Percentiles rank a stretch among this genome's conserved stretches.
Conservation (phyloP, 805 yeast genomes). For the Candida tallmaniae region DNA sequence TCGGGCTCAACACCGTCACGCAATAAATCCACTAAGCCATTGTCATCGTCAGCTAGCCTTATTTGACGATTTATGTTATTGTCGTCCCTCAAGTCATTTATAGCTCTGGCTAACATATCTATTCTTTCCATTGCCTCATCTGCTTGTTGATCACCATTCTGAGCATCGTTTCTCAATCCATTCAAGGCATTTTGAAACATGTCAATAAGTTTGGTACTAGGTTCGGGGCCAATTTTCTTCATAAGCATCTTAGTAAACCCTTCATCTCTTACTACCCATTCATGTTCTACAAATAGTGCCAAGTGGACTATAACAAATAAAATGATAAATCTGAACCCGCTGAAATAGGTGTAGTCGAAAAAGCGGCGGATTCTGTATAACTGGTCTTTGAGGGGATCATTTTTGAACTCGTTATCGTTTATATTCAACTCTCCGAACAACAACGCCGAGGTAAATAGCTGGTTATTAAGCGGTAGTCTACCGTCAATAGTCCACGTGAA, state of each 20-base stretch:
- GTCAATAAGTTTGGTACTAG: slow-evolving; percentile 36
- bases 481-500: slow-evolving; percentile 57
- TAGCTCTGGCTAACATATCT: slow-evolving; percentile 23
- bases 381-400: slow-evolving; percentile 8
- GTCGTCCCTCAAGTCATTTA: slow-evolving; percentile 16
- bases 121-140: slow-evolving; percentile 20
- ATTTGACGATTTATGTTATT: slow-evolving; percentile 1
- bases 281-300: slow-evolving; percentile 56
- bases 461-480: slow-evolving; percentile 34
- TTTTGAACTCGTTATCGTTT: slow-evolving; percentile 5
- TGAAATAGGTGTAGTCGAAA: slow-evolving; percentile 28
- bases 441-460: slow-evolving; percentile 26
- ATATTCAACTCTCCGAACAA: slow-evolving; percentile 33
- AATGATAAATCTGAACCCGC: slow-evolving; percentile 37
- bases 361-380: slow-evolving; percentile 20
- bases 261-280: slow-evolving; percentile 67
- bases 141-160: slow-evolving; percentile 18
- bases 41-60: slow-evolving; percentile 1
- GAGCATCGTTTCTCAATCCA: slow-evolving; percentile 20
- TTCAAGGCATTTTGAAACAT: slow-evolving; percentile 29
- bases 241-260: slow-evolving; percentile 58
- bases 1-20: slow-evolving; percentile 1
- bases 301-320: slow-evolving; percentile 38
- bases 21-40: slow-evolving; percentile 3
- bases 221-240: slow-evolving; percentile 56